Evolutionary conservation across 768 basidiomycete species (phyloP).

Genomic region (Hygrocybe coccinea): DNA sequence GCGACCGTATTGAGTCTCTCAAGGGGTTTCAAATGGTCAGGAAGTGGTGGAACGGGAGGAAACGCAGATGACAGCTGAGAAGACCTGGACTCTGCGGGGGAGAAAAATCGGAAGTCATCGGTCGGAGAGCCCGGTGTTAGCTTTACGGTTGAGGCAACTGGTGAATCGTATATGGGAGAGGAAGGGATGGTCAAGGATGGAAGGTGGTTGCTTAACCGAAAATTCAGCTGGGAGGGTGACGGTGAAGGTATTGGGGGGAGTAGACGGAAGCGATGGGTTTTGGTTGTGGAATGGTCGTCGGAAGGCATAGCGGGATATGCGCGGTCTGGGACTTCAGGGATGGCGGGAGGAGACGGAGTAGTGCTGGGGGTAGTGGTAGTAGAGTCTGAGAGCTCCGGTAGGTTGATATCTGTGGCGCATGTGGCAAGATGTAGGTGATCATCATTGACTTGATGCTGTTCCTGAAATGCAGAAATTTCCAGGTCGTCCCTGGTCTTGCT

Average conservation of each 20-base stretch:
- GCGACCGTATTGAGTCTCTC: conserved; percentile 1
- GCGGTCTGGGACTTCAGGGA: neutral
- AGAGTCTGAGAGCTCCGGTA: neutral
- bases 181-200: neutral
- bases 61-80: no score
- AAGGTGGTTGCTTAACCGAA: neutral
- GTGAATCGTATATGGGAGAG: neutral
- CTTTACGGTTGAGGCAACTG: neutral
- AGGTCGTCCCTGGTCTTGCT: neutral
- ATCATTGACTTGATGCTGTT: neutral
- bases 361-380: neutral
- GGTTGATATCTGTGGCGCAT: no score
- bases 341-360: neutral
- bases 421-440: neutral
- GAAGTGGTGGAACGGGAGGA: neutral
- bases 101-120: no score
- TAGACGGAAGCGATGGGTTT: neutral
- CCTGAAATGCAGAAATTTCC: neutral
- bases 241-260: neutral
- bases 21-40: neutral
- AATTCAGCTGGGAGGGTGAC: neutral
- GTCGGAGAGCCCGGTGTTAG: neutral
- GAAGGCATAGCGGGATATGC: neutral
- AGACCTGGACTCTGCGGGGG: no score
- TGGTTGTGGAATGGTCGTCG: neutral